Conservation (phyloP, 1,284 basidiomycete species). For the Grifola frondosa region DNA sequence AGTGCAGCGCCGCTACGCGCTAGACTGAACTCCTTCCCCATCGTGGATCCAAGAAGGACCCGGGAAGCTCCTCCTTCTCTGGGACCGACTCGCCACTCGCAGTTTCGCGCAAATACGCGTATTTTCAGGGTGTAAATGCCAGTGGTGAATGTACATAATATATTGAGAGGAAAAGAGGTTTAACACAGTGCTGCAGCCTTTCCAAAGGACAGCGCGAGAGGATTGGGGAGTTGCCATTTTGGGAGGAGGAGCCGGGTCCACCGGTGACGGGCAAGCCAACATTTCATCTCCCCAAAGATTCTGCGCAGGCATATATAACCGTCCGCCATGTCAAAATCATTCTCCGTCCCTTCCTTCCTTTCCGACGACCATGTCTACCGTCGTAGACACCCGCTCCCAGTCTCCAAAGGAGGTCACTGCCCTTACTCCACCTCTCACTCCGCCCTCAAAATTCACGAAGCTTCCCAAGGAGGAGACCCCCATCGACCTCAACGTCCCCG, state of each 20-base stretch:
- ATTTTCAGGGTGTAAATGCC: too few species aligned
- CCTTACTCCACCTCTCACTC: constrained; percentile 27
- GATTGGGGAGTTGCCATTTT: too few species aligned
- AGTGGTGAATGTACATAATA: too few species aligned
- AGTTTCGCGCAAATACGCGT: too few species aligned
- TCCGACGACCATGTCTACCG: constrained; percentile 25
- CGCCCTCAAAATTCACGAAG: constrained; percentile 16
- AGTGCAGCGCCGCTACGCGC: too few species aligned
- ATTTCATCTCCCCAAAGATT: constrained; percentile 23
- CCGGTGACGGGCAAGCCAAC: constrained; percentile 9
- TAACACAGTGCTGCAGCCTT: too few species aligned
- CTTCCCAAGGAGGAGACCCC: constrained; percentile 42
- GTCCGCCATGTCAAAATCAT: constrained; percentile 9
- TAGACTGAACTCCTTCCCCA: too few species aligned
- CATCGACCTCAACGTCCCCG: constrained; percentile 71
- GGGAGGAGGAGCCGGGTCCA: constrained; percentile 17
- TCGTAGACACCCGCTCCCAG: constrained; percentile 27
- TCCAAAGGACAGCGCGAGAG: too few species aligned
- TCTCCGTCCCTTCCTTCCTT: constrained; percentile 17
- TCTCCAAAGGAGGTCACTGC: constrained; percentile 27
- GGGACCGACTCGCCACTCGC: too few species aligned
- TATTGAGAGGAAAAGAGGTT: too few species aligned
- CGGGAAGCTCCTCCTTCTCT: too few species aligned
- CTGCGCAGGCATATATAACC: constrained; percentile 22
- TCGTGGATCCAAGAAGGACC: too few species aligned